Base-by-base conservation (phyloP, 164 flowering plant genomes). In the Piper betle region DNA sequence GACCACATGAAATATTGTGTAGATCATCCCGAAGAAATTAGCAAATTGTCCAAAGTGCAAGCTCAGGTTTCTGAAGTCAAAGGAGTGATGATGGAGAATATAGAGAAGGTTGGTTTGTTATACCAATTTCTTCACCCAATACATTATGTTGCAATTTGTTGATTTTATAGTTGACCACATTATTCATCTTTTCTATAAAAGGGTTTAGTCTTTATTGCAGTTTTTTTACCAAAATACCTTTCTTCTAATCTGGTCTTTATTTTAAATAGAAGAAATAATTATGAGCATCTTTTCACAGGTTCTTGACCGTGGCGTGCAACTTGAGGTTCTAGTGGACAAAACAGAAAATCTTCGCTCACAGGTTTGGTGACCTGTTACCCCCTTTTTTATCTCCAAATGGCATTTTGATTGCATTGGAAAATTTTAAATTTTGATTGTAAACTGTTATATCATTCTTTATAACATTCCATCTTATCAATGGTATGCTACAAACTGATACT, bases 21-120 rank as follows among this genome's bases (percentile, higher is more conserved):
- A 37, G 96, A 87, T 75, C 91, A 90, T 69, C 93, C 93, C 10
- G 93, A 90, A 66, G 97, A 90, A 77, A 77, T 87, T 53, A 84
- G 82, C 78, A 85, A 87, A 67, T 83, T 90, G 59, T 74, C 93
- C 52, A 90, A 90, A 71, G 96, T 90, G 66, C 83, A 86, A 71
- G 97, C 91, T 65, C 97, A 87, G 72, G 93, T 90, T 68, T 79
- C 97, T 46, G 93, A 87, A 79, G 97, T 90, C 43, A 87, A 90
- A 73, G 95, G 95, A 58, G 92, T 87, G 65, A 85, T 90, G 95
- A 87, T 90, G 88, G 95, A 90, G 69, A 90, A 87, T 68, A 90
- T 90, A 67, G 97, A 87, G 76, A 87, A 90, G 93, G 97, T 84
- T 17, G 8, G 37, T 37, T 46, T 16, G 12, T 15, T 18, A 60